phyloP scores from a whole-genome alignment of 2,329 filamentous ascomycete genomes.

The Sordariomycetes sp. region DNA sequence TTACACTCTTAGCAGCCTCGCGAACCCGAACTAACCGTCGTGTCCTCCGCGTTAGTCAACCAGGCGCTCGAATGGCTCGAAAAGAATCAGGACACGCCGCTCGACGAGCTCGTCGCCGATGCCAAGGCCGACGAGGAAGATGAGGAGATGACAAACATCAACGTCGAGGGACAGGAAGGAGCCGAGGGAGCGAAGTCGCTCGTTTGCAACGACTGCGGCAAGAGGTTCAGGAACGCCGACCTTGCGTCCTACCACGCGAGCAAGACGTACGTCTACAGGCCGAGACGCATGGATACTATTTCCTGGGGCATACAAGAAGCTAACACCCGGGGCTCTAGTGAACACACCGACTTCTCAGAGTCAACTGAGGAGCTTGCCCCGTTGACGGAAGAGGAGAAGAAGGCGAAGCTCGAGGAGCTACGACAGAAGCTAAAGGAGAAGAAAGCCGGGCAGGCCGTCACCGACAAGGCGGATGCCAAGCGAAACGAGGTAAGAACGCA shows the following conservation, averaged over 20 bases:
- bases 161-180: conserved; percentile 55
- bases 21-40: background rate
- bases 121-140: conserved; percentile 29
- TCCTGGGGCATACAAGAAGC: background rate
- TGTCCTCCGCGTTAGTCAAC: background rate
- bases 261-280: conserved; percentile 52
- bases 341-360: conserved; percentile 84
- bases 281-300: background rate
- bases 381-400: conserved; percentile 85
- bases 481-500: conserved; percentile 60
- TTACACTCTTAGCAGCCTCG: conserved; percentile 8
- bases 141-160: conserved; percentile 44
- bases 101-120: conserved; percentile 63
- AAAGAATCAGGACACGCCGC: conserved; percentile 74
- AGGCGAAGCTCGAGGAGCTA: conserved; percentile 65
- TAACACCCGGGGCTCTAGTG: conserved; percentile 30
- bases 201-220: conserved; percentile 89
- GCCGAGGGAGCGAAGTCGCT: conserved; percentile 63
- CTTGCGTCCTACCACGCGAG: conserved; percentile 84
- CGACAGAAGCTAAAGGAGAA: conserved; percentile 63
- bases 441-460: conserved; percentile 52
- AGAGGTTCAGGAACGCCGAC: conserved; percentile 72
- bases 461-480: conserved; percentile 74
- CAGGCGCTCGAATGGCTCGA: conserved; percentile 76
- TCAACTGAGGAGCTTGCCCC: conserved; percentile 88